Percentiles rank a stretch among this genome's conserved stretches.
These are phyloP conservation scores for Phytophthora pini DNA, from an alignment of 352 stramenopile species.

Conservation along the genomic window DNA sequence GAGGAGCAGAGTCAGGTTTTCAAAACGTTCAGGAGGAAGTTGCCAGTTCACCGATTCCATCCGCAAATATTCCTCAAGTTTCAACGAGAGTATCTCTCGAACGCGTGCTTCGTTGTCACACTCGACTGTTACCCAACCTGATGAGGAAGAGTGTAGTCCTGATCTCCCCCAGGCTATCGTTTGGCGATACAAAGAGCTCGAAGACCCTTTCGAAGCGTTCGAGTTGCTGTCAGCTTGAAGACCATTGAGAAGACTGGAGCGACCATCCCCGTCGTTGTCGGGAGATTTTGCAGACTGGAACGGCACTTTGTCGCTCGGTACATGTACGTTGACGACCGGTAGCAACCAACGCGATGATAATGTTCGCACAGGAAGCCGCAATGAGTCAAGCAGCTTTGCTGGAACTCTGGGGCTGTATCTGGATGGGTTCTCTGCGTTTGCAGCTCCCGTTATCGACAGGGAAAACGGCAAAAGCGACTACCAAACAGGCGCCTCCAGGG, in stretches of 20 bases:
- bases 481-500: slow-evolving; percentile 53
- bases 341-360: slow-evolving; percentile 12
- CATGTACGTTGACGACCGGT: slow-evolving; percentile 2
- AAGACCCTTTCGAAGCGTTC: slow-evolving; percentile 30
- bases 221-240: no score
- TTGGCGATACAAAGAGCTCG: slow-evolving; percentile 2
- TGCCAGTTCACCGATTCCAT: no score
- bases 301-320: slow-evolving; percentile 22
- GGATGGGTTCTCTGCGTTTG: slow-evolving; percentile 27
- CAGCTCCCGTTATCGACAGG: slow-evolving; percentile 1
- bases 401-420: slow-evolving; percentile 10
- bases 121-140: neutral
- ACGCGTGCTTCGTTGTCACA: no score
- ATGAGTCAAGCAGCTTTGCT: slow-evolving; percentile 23
- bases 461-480: neutral
- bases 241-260: no score
- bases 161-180: slow-evolving; percentile 8
- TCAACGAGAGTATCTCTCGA: no score
- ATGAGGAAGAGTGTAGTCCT: slow-evolving; percentile 9
- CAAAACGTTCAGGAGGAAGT: no score
- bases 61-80: no score
- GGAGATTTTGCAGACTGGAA: slow-evolving; percentile 26
- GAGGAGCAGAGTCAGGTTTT: no score
- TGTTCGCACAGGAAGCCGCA: slow-evolving; percentile 4
- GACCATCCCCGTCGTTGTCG: slow-evolving; percentile 3